These are phyloP conservation scores for Triticum urartu DNA, from an alignment of 176 grass and related monocot species.

Conservation along the genomic window DNA sequence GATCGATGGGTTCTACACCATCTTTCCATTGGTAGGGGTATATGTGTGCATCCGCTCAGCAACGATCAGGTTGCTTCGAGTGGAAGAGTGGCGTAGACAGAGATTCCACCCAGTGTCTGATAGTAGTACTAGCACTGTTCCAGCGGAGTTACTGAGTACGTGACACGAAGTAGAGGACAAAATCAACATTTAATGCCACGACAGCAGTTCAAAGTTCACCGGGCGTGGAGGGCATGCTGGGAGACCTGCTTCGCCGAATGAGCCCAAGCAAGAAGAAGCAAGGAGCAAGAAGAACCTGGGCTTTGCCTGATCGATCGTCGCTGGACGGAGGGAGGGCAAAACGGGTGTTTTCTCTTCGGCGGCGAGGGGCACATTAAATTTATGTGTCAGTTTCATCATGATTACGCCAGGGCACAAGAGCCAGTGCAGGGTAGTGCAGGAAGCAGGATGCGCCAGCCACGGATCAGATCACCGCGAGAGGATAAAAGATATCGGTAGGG, in stretches of 20 bases:
- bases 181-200: no score
- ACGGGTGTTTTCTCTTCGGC: not conserved
- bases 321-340: not conserved
- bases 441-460: no score
- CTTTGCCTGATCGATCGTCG: no score
- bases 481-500: not conserved
- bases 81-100: no score
- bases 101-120: no score
- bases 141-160: not conserved
- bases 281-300: not conserved
- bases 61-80: not conserved
- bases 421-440: not conserved
- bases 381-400: not conserved
- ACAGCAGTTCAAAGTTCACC: no score
- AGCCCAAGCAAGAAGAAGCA: not conserved
- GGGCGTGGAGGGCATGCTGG: no score
- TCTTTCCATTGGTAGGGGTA: no score
- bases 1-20: no score
- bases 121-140: no score
- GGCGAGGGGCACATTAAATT: not conserved
- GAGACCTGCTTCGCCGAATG: no score
- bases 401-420: not conserved
- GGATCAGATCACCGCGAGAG: not conserved
- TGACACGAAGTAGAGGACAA: not conserved
- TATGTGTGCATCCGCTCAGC: no score